Conservation (phyloP, 1,139 yeast species). For the Suhomyces anneliseae region DNA sequence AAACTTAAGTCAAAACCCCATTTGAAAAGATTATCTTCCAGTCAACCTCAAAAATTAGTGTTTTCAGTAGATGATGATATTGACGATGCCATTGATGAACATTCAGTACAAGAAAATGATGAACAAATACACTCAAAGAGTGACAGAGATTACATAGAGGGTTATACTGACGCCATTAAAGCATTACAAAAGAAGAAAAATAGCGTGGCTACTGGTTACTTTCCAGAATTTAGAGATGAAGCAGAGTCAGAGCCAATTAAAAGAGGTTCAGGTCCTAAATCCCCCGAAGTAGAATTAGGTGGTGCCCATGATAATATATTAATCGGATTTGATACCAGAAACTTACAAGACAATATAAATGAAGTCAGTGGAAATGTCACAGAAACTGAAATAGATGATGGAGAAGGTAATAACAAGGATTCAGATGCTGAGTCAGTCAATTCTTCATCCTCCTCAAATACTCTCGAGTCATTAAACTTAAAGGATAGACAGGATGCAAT, state of each 20-base stretch:
- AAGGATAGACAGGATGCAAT: constrained; percentile 95
- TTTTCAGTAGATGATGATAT: constrained; percentile 77
- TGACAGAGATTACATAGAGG: constrained; percentile 67
- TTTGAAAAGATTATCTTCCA: constrained; percentile 23
- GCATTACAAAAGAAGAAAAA: constrained; percentile 31
- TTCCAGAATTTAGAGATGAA: constrained; percentile 10
- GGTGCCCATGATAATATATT: background rate
- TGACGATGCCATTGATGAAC: constrained; percentile 40
- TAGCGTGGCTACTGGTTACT: constrained; percentile 8
- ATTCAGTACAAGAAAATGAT: constrained; percentile 44
- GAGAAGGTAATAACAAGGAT: constrained; percentile 21
- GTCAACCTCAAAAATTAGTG: constrained; percentile 33
- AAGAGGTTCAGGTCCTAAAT: background rate
- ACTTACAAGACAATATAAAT: background rate
- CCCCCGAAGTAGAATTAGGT: background rate
- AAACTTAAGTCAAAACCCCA: constrained; percentile 24
- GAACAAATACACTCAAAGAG: constrained; percentile 16
- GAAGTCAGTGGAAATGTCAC: background rate
- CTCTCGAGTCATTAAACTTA: constrained; percentile 82
- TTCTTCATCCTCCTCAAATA: constrained; percentile 48
- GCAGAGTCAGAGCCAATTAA: background rate
- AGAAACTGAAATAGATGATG: constrained; percentile 13
- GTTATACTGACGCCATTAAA: constrained; percentile 67
- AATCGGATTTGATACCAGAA: background rate
- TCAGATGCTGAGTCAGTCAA: constrained; percentile 30